Evolutionary conservation across 192 early-diverging fungal genomes (phyloP).

Genomic region (Phlyctochytrium planicorne): DNA sequence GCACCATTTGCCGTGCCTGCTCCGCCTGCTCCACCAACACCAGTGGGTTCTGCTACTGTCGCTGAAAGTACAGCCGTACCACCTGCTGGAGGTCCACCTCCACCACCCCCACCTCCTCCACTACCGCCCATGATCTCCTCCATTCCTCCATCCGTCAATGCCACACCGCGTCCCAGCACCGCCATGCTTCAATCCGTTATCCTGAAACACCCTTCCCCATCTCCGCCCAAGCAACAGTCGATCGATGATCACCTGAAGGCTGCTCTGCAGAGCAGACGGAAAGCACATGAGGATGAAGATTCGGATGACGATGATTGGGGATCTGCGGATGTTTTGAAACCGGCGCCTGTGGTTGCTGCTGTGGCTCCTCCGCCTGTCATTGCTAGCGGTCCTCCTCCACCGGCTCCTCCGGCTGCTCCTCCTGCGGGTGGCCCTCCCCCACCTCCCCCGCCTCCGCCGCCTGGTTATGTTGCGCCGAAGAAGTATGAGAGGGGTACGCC

Average conservation of each 20-base stretch:
- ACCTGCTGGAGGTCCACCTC: slow-evolving; percentile 5
- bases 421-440: slow-evolving; percentile 25
- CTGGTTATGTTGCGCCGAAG: slow-evolving; percentile 28
- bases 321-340: background rate
- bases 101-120: slow-evolving; percentile 22
- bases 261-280: slow-evolving; percentile 14
- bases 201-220: background rate
- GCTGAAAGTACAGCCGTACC: slow-evolving; percentile 1
- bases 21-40: background rate
- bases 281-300: slow-evolving; percentile 12
- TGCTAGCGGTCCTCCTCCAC: background rate
- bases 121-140: background rate
- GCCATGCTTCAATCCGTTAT: slow-evolving; percentile 1
- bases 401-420: slow-evolving; percentile 7
- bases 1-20: background rate
- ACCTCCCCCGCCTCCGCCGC: slow-evolving; percentile 46
- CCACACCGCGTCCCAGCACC: background rate
- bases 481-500: slow-evolving; percentile 27
- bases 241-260: slow-evolving; percentile 11
- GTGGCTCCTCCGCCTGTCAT: background rate
- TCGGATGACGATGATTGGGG: slow-evolving; percentile 26
- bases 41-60: background rate
- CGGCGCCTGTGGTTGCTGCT: slow-evolving; percentile 3
- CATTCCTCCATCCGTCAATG: background rate
- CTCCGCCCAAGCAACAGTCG: background rate